Base-by-base conservation (phyloP, 2,329 filamentous ascomycete species). In the Calonectria ilicicola region DNA sequence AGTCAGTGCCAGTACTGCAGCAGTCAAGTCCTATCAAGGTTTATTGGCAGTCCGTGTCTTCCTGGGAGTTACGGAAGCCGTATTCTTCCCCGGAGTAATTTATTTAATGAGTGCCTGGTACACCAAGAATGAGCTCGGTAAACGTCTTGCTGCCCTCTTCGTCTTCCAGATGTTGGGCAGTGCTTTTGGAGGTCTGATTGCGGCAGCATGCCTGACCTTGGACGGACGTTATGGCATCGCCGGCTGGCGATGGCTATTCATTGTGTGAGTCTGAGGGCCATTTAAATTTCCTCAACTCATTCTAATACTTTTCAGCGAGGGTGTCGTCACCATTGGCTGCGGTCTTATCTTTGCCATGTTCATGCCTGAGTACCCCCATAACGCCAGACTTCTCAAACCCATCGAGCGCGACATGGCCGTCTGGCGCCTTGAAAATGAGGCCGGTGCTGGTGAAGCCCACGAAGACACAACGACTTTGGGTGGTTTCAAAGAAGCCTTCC, bases 371-470 rank as follows among this genome's bases (percentile, higher is more conserved):
- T 80, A 93, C 74, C 93, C 93, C 1, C 63, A 76, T 38, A 80
- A 75, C 27, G 77, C 76, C 5, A 69, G 70, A 4, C 72, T 77
- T 35, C 72, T 80, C 21, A 75, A 32, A 38, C 74, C 73, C 21
- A 44, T 74, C 8, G 74, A 80, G 90, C 92, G 80, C 85, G 87
- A 69, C 81, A 81, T 92, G 3, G 91, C 91, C 2, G 83, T 87
- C n/a, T 92, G 90, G 90, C 83, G 91, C 15, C 82, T 93, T 1
- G 89, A 91, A 76, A 89, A 90, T 76, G 91, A 93, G 78, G 89
- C 92, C n/a, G 91, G 91, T n/a, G 87, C 91, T 75, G 90, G 91
- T 72, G 91, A 93, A 78, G 88, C 87, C 63, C 87, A 85, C 72
- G 83, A 89, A 67, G 84, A 91, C 23, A 89, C 91, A 78, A 89